Base-by-base conservation (phyloP, 257 asterid genomes). In the Petunia axillaris region DNA sequence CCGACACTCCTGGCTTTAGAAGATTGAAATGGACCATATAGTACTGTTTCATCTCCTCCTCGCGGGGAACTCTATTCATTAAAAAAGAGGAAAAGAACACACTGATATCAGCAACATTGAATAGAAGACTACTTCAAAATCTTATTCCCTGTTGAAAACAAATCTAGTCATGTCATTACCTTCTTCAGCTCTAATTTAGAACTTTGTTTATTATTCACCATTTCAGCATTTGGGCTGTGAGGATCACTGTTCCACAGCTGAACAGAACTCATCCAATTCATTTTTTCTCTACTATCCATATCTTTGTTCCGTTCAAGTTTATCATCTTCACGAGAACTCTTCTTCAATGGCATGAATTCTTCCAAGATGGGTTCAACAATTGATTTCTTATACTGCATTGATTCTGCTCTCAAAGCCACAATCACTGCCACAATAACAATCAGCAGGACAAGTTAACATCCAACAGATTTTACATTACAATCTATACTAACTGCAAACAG, bases 221-320 rank as follows among this genome's bases (percentile, higher is more conserved):
- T 44, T 59, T 85, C 80, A 0, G 68, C 35, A 77, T 41, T 79
- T 46, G 82, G 15, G 48, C 85, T 35, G 68, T 4, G 64, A 53
- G 59, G 75, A 67, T 87, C 93, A 8, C 90, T 55, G 75, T 84
- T 90, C 94, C 98, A 88, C 3, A 94, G 88, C 94, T 92, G 97
- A 57, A 88, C 95, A 77, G 97, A 90, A 60, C 97, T 91, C 97
- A 87, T 68, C 92, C 92, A 89, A 77, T 81, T 87, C 91, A 84
- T 87, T 81, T 90, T 90, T 50, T 91, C 93, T 85, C 81, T 65
- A 79, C 76, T 55, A 83, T 85, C 92, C 35, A 87, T 82, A 43
- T 80, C 89, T 78, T 86, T 73, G 14, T 8, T 74, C 40, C 15
- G 52, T 80, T 85, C 25, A 25, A 65, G 5, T 16, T 65, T 25